phyloP scores from a whole-genome alignment of 1,139 yeast genomes.

The Yamadazyma diddensiae region DNA sequence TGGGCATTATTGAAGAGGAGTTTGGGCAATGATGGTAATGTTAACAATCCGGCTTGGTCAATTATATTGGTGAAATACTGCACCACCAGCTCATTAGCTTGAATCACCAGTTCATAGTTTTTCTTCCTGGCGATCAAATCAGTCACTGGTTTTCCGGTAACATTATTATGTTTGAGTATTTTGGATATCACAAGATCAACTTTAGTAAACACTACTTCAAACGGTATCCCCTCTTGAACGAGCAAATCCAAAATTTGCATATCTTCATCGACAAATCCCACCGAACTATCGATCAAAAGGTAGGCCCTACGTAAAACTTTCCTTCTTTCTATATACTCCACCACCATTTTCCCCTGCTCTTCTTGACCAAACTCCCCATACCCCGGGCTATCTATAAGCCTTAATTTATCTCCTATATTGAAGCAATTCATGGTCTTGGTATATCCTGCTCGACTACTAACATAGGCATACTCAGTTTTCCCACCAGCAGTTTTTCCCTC shows the following conservation, averaged over 20 bases:
- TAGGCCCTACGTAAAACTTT: slow-evolving; percentile 55
- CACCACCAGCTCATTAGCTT: slow-evolving; percentile 24
- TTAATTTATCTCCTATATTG: slow-evolving; percentile 58
- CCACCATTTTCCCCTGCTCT: slow-evolving; percentile 67
- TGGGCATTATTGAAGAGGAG: slow-evolving; percentile 35
- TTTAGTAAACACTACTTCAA: slow-evolving; percentile 75
- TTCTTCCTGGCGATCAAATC: slow-evolving; percentile 12
- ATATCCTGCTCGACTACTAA: slow-evolving; percentile 64
- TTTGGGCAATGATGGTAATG: slow-evolving; percentile 28
- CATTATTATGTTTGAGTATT: slow-evolving; percentile 13
- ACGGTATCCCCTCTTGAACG: slow-evolving; percentile 55
- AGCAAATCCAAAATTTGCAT: slow-evolving; percentile 49
- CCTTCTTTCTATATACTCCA: slow-evolving; percentile 57
- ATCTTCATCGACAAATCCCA: slow-evolving; percentile 61
- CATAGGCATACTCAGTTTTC: slow-evolving; percentile 46
- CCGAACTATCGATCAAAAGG: slow-evolving; percentile 55
- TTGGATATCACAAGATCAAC: slow-evolving; percentile 51
- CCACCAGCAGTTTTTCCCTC: slow-evolving; percentile 14
- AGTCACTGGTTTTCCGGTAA: slow-evolving; percentile 3
- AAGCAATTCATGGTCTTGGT: slow-evolving; percentile 77
- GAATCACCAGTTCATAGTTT: slow-evolving; percentile 7
- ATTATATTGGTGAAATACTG: slow-evolving; percentile 22
- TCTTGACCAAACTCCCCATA: slow-evolving; percentile 65
- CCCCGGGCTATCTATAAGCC: slow-evolving; percentile 83
- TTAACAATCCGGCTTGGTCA: slow-evolving; percentile 20